These are phyloP conservation scores for Pterocarpus macrocarpus DNA, from an alignment of 306 rosid species.

Conservation along the genomic window DNA sequence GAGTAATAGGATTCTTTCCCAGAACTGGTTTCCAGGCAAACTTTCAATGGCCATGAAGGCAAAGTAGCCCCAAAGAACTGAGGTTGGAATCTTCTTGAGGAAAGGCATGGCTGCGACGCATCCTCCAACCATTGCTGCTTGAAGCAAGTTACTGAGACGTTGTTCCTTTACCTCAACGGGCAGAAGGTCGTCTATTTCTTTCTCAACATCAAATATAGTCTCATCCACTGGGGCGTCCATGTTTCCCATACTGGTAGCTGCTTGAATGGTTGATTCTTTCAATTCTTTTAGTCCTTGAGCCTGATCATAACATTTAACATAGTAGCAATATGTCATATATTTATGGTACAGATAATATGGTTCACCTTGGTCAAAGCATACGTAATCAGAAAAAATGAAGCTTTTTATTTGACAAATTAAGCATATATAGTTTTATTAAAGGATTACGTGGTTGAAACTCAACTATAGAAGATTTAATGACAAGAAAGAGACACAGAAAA, in stretches of 20 bases:
- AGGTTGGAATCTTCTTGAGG: slow-evolving; percentile 91
- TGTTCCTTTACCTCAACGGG: slow-evolving; percentile 99
- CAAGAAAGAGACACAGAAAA: too few relatives aligned
- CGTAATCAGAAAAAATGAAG: too few relatives aligned
- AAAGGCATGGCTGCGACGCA: slow-evolving; percentile 99
- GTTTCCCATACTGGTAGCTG: slow-evolving; percentile 86
- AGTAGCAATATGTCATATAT: background rate
- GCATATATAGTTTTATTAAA: too few relatives aligned
- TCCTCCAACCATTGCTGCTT: slow-evolving; percentile 86
- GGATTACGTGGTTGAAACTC: too few relatives aligned
- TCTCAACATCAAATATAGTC: slow-evolving; percentile 85
- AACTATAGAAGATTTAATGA: too few relatives aligned
- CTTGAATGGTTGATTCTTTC: slow-evolving; percentile 85
- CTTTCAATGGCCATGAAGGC: slow-evolving; percentile 99
- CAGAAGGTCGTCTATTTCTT: slow-evolving; percentile 90
- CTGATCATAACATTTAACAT: slow-evolving; percentile 36
- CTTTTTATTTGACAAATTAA: too few relatives aligned
- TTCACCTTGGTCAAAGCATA: background rate
- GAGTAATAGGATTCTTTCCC: slow-evolving; percentile 95
- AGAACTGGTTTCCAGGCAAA: slow-evolving; percentile 96
- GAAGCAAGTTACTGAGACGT: slow-evolving; percentile 90
- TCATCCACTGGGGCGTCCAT: slow-evolving; percentile 90
- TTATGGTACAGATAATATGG: slow-evolving; percentile 9
- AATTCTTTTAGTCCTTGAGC: slow-evolving; percentile 84
- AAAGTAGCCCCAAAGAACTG: slow-evolving; percentile 99